Evolutionary conservation across 2,329 filamentous ascomycete genomes (phyloP).

Genomic region (Fusarium citri): DNA sequence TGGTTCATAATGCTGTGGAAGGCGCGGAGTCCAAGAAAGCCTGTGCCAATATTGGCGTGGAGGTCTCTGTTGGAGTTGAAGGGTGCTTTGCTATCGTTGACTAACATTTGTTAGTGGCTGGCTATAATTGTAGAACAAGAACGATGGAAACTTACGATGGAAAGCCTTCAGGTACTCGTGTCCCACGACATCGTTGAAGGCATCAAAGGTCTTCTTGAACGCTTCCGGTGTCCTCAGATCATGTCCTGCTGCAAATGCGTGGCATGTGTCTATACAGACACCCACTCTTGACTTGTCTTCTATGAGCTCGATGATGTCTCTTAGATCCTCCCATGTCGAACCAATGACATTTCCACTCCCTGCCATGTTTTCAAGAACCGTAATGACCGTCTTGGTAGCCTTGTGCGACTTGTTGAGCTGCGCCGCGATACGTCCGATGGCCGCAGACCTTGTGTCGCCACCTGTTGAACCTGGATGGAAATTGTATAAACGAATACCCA

Average conservation of each 20-base stretch:
- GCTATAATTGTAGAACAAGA: not conserved
- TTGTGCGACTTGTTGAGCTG: constrained; percentile 86
- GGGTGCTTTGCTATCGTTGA: constrained; percentile 97
- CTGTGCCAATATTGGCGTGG: constrained; percentile 96
- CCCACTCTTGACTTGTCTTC: constrained; percentile 87
- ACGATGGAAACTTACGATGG: constrained; percentile 62
- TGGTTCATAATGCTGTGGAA: constrained; percentile 95
- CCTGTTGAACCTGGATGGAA: constrained; percentile 93
- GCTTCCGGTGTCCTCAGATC: constrained; percentile 82
- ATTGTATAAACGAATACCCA: constrained; percentile 95
- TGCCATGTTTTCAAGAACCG: constrained; percentile 95
- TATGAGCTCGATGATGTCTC: constrained; percentile 83
- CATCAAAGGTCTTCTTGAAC: constrained; percentile 77
- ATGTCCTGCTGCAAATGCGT: constrained; percentile 94
- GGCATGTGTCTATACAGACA: constrained; percentile 96
- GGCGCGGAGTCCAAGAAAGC: constrained; percentile 88
- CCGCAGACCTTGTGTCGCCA: constrained; percentile 72
- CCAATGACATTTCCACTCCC: constrained; percentile 89
- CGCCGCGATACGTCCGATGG: constrained; percentile 81
- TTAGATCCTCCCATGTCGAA: constrained; percentile 84
- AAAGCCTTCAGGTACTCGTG: constrained; percentile 83
- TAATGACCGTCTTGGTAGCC: constrained; percentile 80
- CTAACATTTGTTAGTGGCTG: constrained; percentile 41
- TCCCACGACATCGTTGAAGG: constrained; percentile 84
- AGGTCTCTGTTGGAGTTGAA: constrained; percentile 84